Percentiles rank a stretch among this genome's conserved stretches.
phyloP scores from a whole-genome alignment of 2,329 filamentous ascomycete species.

The Sclerotiophoma versabilis region DNA sequence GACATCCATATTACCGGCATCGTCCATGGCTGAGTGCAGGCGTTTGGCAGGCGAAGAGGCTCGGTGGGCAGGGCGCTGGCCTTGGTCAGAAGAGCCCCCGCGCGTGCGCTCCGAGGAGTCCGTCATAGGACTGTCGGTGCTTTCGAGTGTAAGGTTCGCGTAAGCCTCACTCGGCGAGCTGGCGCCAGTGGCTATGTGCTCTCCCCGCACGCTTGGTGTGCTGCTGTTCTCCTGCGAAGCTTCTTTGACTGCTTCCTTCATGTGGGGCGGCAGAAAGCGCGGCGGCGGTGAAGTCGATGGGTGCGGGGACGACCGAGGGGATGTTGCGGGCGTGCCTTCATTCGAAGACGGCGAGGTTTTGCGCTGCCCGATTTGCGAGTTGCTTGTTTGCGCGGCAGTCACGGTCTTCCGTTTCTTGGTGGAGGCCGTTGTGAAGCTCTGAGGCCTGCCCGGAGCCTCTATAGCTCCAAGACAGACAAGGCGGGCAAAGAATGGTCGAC shows the following conservation, averaged over 20 bases:
- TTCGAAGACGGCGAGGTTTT: conserved; percentile 40
- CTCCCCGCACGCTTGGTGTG: conserved; percentile 39
- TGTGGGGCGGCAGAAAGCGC: conserved; percentile 63
- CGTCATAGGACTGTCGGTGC: conserved; percentile 46
- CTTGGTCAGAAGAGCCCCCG: conserved; percentile 18
- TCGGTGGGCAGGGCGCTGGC: conserved; percentile 42
- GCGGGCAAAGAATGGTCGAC: conserved; percentile 15
- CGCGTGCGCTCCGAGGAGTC: conserved; percentile 34
- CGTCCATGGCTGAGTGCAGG: conserved; percentile 63
- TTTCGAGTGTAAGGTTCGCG: conserved; percentile 59
- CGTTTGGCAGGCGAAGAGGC: conserved; percentile 64
- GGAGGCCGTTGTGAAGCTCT: conserved; percentile 51
- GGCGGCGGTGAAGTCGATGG: conserved; percentile 48
- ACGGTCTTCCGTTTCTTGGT: conserved; percentile 58
- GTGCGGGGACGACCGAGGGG: conserved; percentile 49
- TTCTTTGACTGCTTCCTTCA: conserved; percentile 60
- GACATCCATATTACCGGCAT: conserved; percentile 47
- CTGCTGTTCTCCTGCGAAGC: conserved; percentile 34
- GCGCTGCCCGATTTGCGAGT: conserved; percentile 10
- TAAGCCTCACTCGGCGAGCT: conserved; percentile 62
- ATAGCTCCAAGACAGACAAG: conserved; percentile 46
- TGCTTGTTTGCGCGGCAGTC: conserved; percentile 35
- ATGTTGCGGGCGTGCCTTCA: conserved; percentile 40
- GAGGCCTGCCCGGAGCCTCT: conserved; percentile 49
- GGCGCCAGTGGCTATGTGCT: conserved; percentile 47